Evolutionary conservation across 345 rosid species (phyloP), one percentile per base, ranked within the genome.

Genomic region (Arabidopsis suecica): DNA sequence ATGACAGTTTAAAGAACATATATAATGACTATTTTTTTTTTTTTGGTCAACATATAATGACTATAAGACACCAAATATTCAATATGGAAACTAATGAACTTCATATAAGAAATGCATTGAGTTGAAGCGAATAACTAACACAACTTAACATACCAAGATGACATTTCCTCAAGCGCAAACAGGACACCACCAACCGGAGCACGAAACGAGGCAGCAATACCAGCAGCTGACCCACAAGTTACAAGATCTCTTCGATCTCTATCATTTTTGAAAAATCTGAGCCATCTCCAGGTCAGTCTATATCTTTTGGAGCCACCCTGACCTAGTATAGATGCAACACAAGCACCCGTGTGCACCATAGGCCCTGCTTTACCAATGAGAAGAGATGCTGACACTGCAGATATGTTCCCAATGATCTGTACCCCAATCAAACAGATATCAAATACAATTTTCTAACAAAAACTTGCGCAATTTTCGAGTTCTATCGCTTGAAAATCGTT

Each of bases 341-440:
- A 94, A 53, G 99, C 95, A 57, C 99, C 97, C 1, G 91, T 90
- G 68, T 94, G 99, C 68, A 94, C 93, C 95, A 91, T 85, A 13
- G 99, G 97, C 57, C 98, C 97, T 40, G 99, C 99, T 74, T 91
- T 94, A 68, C 99, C 97, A 64, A 94, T 81, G n/a, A 88, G 82
- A 78, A 91, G 92, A 65, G 99, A 94, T 14, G 85, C 84, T 13
- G 99, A 89, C 20, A 91, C 99, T 0, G 90, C 99, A 50, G 93
- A 68, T 68, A 94, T 79, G 84, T 93, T 90, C 76, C 99, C 99
- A 47, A 91, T 13, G 61, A 91, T 84, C 97, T 94, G 85, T 45
- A 81, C 7, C 64, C 65, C 55, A 44, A 71, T 36, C 45, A 69
- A 68, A 79, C 18, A 61, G 9, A 30, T 3, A 62, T 34, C 41